Base-by-base conservation (phyloP, 805 yeast species). In the Saccharomycopsis microspora region DNA sequence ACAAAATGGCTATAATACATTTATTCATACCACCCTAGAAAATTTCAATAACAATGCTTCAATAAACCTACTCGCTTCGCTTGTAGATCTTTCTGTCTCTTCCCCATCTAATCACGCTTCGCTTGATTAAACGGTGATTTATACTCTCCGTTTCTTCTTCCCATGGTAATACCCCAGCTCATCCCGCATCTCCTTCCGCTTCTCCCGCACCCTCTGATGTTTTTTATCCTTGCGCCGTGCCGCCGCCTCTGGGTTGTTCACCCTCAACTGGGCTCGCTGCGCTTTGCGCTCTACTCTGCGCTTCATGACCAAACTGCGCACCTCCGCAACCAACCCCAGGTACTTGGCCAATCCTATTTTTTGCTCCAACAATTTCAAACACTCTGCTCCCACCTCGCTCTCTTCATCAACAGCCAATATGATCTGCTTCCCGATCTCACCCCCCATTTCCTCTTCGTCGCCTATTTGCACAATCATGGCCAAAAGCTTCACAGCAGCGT, bases 241-340 rank as follows among this genome's bases (percentile, higher is more conserved):
- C n/a, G 86, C 81, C 39, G 75, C 64, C 10, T 83, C 95, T 0
- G 97, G 97, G 3, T 82, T 84, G 27, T 72, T 74, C 7, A 89
- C 70, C 3, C 87, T 83, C 60, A 86, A 65, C 50, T 83, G 80
- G 0, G 95, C 83, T 49, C 88, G 72, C 59, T 80, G 82, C 0
- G 84, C 74, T 59, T 72, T 78, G 64, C 97, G 77, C 43, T 86
- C 94, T 50, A 74, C 73, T 58, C 97, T 75, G 62, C 86, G 76
- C 35, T 68, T 67, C 32, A 63, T 65, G 29, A 89, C 81, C 11
- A 58, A 57, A 54, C 72, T 76, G 59, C 78, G 77, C n/a, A 87
- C 93, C 41, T 67, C 67, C 1, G 84, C 67, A 58, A 80, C 82
- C 1, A 76, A 64, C 27, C 67, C 61, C 8, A 85, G 74, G 59